Base-by-base conservation (phyloP, 495 filamentous ascomycete species). In the Penicillium argentinense region DNA sequence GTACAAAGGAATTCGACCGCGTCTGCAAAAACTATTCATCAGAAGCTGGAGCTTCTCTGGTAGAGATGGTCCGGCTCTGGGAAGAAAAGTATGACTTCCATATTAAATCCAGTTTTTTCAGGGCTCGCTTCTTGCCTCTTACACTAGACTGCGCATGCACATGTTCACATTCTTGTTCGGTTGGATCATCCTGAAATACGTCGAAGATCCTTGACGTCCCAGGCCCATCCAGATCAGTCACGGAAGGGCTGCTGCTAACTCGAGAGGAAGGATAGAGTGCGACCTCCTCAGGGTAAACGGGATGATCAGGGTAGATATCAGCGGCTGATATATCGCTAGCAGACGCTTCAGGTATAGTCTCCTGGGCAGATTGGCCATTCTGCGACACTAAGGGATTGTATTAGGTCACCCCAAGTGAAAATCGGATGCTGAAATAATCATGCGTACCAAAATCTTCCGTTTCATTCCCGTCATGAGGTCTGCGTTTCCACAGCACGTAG, bases 181-280 rank as follows among this genome's bases (percentile, higher is more conserved):
- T 29, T 44, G 17, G 36, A 48, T 41, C 21, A 25, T 48, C 37
- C 19, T 45, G 7, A 51, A 46, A 51, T 13, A 51, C 36, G 23
- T 51, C 49, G 42, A 51, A 51, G 28, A 51, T 23, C 40, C 49
- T 51, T 28, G 17, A 36, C 33, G 18, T 51, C 11, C 49, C 16
- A 42, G 42, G 37, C 6, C 49, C 16, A 37, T 51, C 28, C 22
- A 51, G n/a, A 16, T 42, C 16, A 45, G 49, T 51, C 16, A 42
- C 36, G 17, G 49, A 51, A 12, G 49, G 12, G 11, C 27, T 51
- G 36, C 39, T 43, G 29, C 49, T 51, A 16, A 29, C 36, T 43
- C 49, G 34, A 13, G 42, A 45, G 42, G 36, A 45, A 51, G 42
- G 36, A 45, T 38, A 45, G 33, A 51, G 49, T 19, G 32, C 27